These are phyloP conservation scores for Alisma plantagoaquatica DNA, from an alignment of 106 monocot species.

Conservation along the genomic window DNA sequence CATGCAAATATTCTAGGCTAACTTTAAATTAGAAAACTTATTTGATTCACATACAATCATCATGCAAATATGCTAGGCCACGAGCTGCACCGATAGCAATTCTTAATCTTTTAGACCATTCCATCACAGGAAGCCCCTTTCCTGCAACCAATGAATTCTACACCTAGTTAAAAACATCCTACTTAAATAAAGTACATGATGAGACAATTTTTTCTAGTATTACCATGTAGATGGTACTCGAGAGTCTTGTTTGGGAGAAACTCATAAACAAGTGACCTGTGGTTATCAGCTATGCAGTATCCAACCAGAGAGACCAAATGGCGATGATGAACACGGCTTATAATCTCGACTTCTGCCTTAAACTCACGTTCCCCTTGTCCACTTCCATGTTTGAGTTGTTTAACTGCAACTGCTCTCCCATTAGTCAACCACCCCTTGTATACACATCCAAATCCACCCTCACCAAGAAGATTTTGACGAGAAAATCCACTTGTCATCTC, in stretches of 20 bases:
- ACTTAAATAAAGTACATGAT: not conserved
- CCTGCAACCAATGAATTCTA: conserved; percentile 16
- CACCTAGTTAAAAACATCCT: not conserved
- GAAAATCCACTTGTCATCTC: conserved; percentile 54
- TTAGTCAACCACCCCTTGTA: conserved; percentile 56
- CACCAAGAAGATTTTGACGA: conserved; percentile 42
- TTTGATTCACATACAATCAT: conserved; percentile 47
- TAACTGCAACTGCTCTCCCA: conserved; percentile 74
- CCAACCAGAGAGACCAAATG: conserved; percentile 76
- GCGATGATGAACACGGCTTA: conserved; percentile 67
- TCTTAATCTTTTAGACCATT: conserved; percentile 46
- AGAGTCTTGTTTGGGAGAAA: conserved; percentile 66
- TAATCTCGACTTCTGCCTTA: conserved; percentile 58
- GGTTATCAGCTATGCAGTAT: conserved; percentile 42
- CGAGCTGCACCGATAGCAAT: conserved; percentile 71
- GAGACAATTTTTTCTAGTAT: not conserved
- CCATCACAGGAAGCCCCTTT: conserved; percentile 35
- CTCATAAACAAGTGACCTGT: conserved; percentile 71
- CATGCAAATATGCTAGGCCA: conserved; percentile 72
- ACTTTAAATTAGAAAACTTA: not conserved
- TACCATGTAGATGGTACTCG: conserved; percentile 61
- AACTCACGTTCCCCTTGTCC: conserved; percentile 59
- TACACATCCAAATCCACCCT: conserved; percentile 76
- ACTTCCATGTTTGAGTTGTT: conserved; percentile 51
- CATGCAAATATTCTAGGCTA: not conserved